Conservation (phyloP, 257 asterid genomes). For the Nicotiana tabacum region DNA sequence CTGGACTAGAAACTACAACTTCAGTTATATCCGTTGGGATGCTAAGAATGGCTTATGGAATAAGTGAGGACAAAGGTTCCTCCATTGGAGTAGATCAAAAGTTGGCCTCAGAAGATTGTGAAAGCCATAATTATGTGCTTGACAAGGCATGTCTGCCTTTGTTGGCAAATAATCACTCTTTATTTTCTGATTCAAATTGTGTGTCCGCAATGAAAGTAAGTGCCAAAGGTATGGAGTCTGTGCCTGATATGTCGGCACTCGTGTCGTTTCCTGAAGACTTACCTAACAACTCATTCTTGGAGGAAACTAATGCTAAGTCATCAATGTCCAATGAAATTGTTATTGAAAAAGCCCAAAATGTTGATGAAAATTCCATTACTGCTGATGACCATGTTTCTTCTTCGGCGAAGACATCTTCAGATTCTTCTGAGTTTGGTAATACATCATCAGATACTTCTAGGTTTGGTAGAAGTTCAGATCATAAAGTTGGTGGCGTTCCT, state of each 20-base stretch:
- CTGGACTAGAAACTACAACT: conserved; percentile 23
- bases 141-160: conserved; percentile 20
- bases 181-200: conserved; percentile 23
- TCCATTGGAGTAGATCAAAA: conserved; percentile 20
- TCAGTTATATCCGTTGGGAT: conserved; percentile 20
- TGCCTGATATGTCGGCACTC: conserved; percentile 29
- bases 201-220: conserved; percentile 28
- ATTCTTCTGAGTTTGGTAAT: conserved; percentile 10
- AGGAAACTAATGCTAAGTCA: conserved; percentile 7
- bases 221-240: conserved; percentile 31
- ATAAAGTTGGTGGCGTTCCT: background rate
- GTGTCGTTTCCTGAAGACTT: conserved; percentile 46
- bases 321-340: conserved; percentile 29
- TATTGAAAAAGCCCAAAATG: conserved; percentile 23
- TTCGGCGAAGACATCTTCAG: conserved; percentile 22
- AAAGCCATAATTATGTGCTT: conserved; percentile 8
- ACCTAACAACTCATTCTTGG: conserved; percentile 26
- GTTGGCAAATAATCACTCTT: conserved; percentile 16
- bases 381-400: conserved; percentile 18
- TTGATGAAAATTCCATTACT: conserved; percentile 24
- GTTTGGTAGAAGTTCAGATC: conserved; percentile 20
- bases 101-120: conserved; percentile 19
- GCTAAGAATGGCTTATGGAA: conserved; percentile 17
- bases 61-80: conserved; percentile 18
- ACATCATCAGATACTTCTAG: conserved; percentile 20